Percentiles rank a stretch among this genome's conserved stretches.
Conservation (phyloP, 208 protist genomes). For the Angomonas ambiguus region DNA sequence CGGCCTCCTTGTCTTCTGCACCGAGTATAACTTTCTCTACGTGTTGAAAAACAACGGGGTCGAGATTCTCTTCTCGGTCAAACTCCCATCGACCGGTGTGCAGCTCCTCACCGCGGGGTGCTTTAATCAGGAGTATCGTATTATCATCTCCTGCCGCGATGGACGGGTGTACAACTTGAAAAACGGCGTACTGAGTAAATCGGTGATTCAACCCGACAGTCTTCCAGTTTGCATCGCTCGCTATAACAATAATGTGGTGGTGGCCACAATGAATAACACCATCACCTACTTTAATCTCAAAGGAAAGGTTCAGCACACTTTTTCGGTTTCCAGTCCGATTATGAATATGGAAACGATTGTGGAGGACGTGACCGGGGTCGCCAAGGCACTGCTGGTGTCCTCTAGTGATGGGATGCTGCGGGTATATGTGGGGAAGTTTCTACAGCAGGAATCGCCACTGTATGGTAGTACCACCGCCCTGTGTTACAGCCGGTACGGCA, state of each 20-base stretch:
- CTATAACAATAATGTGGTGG: slow-evolving; percentile 81
- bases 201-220: slow-evolving; percentile 87
- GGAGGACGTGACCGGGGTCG: slow-evolving; percentile 45
- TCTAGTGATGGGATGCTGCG: slow-evolving; percentile 89
- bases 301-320: slow-evolving; percentile 75
- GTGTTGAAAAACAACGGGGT: slow-evolving; percentile 58
- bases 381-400: slow-evolving; percentile 83
- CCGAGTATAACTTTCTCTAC: slow-evolving; percentile 80
- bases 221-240: slow-evolving; percentile 77
- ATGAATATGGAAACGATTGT: slow-evolving; percentile 68
- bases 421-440: slow-evolving; percentile 84
- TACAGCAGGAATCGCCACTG: slow-evolving; percentile 77
- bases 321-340: slow-evolving; percentile 71
- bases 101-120: slow-evolving; percentile 68
- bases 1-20: slow-evolving; percentile 89
- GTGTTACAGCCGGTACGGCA: slow-evolving; percentile 89
- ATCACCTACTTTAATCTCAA: slow-evolving; percentile 90
- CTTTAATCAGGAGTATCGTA: slow-evolving; percentile 86
- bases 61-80: slow-evolving; percentile 49
- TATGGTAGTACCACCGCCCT: slow-evolving; percentile 82
- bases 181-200: slow-evolving; percentile 67
- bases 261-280: slow-evolving; percentile 85
- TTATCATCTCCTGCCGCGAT: slow-evolving; percentile 91
- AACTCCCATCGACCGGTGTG: slow-evolving; percentile 67
- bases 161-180: slow-evolving; percentile 92